Conservation (phyloP, 148 eudicot genomes). For the Camellia japonica region DNA sequence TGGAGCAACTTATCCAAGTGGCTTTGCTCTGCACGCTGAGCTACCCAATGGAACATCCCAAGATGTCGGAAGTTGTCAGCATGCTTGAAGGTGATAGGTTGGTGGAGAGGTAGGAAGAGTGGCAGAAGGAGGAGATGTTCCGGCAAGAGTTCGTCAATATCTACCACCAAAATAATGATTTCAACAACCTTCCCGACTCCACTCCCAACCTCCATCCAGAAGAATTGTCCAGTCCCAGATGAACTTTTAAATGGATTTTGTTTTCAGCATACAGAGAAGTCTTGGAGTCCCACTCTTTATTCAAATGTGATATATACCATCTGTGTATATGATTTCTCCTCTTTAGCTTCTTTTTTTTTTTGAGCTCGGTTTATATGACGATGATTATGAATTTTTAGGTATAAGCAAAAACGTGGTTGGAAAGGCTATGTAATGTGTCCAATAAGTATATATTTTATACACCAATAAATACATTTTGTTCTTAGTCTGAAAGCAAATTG, state of each 20-base stretch:
- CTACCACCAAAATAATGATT: constrained; percentile 32
- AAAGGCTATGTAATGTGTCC: too few relatives aligned
- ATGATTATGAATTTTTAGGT: too few relatives aligned
- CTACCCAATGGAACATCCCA: constrained; percentile 49
- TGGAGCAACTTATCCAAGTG: constrained; percentile 53
- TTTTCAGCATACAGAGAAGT: neutral
- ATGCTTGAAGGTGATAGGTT: constrained; percentile 66
- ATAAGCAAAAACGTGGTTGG: too few relatives aligned
- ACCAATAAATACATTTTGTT: too few relatives aligned
- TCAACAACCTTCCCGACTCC: constrained; percentile 23
- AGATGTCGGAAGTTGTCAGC: constrained; percentile 58
- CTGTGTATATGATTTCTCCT: constrained; percentile 26
- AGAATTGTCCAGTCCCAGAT: constrained; percentile 61
- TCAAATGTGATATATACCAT: neutral
- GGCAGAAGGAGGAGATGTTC: constrained; percentile 46
- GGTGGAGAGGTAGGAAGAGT: constrained; percentile 61
- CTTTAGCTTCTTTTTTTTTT: neutral
- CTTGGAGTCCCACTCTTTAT: neutral
- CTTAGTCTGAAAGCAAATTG: too few relatives aligned
- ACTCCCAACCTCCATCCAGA: constrained; percentile 46
- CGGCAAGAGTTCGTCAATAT: neutral
- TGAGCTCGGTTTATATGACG: neutral
- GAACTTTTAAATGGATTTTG: constrained; percentile 11
- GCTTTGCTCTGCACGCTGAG: constrained; percentile 58
- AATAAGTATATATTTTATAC: too few relatives aligned